Percentiles rank a stretch among this genome's conserved stretches.
These are phyloP conservation scores for Licmophora abbreviata DNA, from an alignment of 108 stramenopile genomes.

Conservation along the genomic window DNA sequence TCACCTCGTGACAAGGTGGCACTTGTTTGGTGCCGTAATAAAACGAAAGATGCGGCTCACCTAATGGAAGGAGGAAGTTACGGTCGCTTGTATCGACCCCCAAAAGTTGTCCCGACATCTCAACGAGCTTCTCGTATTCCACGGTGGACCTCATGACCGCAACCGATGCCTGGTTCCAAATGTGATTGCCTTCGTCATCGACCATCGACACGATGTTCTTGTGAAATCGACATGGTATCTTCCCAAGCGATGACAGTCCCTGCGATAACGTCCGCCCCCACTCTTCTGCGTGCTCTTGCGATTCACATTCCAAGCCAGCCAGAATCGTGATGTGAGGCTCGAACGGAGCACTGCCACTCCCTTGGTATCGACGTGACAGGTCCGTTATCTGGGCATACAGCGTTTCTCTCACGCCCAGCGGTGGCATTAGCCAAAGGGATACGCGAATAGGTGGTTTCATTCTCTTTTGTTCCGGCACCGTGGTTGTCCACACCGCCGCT, in stretches of 20 bases:
- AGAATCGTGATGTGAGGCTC: constrained; percentile 20
- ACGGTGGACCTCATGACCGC: constrained; percentile 4
- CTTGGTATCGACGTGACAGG: too few relatives aligned
- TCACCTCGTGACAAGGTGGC: constrained; percentile 6
- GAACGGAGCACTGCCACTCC: too few relatives aligned
- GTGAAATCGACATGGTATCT: constrained; percentile 9
- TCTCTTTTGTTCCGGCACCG: too few relatives aligned
- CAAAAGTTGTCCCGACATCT: constrained; percentile 5
- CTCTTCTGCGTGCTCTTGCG: constrained; percentile 3
- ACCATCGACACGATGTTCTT: background rate
- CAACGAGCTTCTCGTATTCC: constrained; percentile 1
- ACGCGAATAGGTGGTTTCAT: too few relatives aligned
- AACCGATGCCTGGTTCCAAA: constrained; percentile 27
- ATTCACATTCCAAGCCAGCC: constrained; percentile 2
- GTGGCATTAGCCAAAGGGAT: too few relatives aligned
- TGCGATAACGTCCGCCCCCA: constrained; percentile 2
- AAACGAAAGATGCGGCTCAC: constrained; percentile 22
- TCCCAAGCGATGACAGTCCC: constrained; percentile 8
- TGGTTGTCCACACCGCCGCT: too few relatives aligned
- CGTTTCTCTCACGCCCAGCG: too few relatives aligned
- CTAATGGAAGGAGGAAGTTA: background rate
- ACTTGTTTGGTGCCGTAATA: constrained; percentile 17
- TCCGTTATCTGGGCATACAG: too few relatives aligned
- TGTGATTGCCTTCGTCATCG: background rate
- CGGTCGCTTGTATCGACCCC: background rate